Evolutionary conservation across 805 yeast species (phyloP).

Genomic region (Blastobotrys americana): DNA sequence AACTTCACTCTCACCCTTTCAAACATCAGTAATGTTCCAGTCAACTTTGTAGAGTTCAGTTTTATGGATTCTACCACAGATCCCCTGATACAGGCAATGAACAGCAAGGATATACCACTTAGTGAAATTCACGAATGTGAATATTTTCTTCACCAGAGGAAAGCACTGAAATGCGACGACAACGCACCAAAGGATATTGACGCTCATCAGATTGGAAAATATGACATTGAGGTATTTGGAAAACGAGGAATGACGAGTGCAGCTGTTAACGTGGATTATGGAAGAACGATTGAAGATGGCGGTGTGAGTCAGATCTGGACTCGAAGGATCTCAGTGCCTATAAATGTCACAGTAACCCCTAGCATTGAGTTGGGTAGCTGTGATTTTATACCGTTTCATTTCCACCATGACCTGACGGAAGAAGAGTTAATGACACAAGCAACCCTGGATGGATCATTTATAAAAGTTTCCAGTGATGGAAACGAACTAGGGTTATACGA

Average conservation of each 20-base stretch:
- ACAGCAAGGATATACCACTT: slow-evolving; percentile 41
- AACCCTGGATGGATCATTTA: slow-evolving; percentile 1
- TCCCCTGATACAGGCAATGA: slow-evolving; percentile 48
- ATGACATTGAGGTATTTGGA: slow-evolving; percentile 57
- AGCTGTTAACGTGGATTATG: slow-evolving; percentile 58
- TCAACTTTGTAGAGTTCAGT: slow-evolving; percentile 52
- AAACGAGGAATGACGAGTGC: slow-evolving; percentile 68
- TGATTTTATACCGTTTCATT: slow-evolving; percentile 48
- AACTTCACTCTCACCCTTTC: slow-evolving; percentile 44
- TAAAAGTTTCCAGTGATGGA: not conserved
- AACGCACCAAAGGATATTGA: slow-evolving; percentile 22
- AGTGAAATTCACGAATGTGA: slow-evolving; percentile 71
- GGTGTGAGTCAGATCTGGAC: slow-evolving; percentile 32
- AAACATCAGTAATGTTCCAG: slow-evolving; percentile 51
- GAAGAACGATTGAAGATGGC: slow-evolving; percentile 28
- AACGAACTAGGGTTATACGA: not conserved
- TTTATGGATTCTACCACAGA: slow-evolving; percentile 70
- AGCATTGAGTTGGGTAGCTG: slow-evolving; percentile 68
- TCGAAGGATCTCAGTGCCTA: slow-evolving; percentile 59
- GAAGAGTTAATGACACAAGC: slow-evolving; percentile 12
- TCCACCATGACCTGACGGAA: too few species aligned
- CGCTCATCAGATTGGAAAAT: slow-evolving; percentile 37
- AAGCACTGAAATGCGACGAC: slow-evolving; percentile 39
- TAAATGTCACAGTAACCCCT: slow-evolving; percentile 61
- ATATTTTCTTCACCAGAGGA: slow-evolving; percentile 51